These are phyloP conservation scores for Hirschioporus abietinus DNA, from an alignment of 768 basidiomycete species.

Conservation along the genomic window DNA sequence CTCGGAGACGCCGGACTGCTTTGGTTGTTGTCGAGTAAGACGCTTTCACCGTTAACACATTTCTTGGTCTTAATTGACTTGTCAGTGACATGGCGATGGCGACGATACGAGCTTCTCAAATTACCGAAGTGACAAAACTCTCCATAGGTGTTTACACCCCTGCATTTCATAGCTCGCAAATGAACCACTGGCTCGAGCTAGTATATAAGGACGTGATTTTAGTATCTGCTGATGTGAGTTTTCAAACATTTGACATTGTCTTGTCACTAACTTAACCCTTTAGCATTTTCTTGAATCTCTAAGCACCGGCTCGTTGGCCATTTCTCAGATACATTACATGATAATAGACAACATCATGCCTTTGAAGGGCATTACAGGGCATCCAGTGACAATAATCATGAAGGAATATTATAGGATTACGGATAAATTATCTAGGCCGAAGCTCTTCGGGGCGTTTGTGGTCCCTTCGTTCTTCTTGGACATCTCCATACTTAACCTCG, in stretches of 20 bases:
- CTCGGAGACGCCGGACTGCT: slow-evolving; percentile 18
- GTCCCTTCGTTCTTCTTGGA: slow-evolving; percentile 18
- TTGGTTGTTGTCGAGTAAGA: slow-evolving; percentile 31
- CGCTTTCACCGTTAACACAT: neutral
- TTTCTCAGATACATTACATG: slow-evolving; percentile 40
- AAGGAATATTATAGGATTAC: slow-evolving; percentile 37
- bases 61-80: neutral
- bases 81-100: neutral
- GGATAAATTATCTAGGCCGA: slow-evolving; percentile 32
- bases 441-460: slow-evolving; percentile 36
- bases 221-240: slow-evolving; percentile 34
- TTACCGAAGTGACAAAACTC: slow-evolving; percentile 7
- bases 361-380: slow-evolving; percentile 31
- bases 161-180: slow-evolving; percentile 18
- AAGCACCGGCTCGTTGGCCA: slow-evolving; percentile 29
- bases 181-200: slow-evolving; percentile 23
- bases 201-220: slow-evolving; percentile 33
- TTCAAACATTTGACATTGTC: slow-evolving; percentile 5
- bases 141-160: slow-evolving; percentile 25
- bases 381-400: slow-evolving; percentile 41
- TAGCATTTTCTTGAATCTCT: slow-evolving; percentile 39
- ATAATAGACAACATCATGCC: slow-evolving; percentile 39
- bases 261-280: slow-evolving; percentile 5
- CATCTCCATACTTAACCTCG: slow-evolving; percentile 32
- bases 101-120: neutral